phyloP scores from a whole-genome alignment of 225 moss, liverwort and hornwort genomes.

The Bryum argenteum region DNA sequence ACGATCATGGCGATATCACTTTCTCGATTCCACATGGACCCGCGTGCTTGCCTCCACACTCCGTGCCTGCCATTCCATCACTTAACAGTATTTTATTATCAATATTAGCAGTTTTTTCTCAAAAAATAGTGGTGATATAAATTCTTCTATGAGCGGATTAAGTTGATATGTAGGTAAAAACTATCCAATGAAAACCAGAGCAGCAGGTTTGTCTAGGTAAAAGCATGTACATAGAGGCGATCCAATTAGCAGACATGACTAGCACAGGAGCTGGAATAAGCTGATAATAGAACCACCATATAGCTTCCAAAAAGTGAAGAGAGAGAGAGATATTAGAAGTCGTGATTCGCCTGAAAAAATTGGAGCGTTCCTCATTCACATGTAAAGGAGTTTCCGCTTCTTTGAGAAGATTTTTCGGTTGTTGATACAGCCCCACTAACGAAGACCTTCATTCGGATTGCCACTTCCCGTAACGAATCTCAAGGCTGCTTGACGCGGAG shows the following conservation, averaged over 20 bases:
- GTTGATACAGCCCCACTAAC: conserved; percentile 68
- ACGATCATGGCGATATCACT: conserved; percentile 29
- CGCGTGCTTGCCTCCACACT: conserved; percentile 49
- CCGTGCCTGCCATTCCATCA: conserved; percentile 29
- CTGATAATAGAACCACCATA: conserved; percentile 12
- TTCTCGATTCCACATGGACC: conserved; percentile 46
- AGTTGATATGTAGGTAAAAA: not conserved
- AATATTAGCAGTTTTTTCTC: too few relatives aligned
- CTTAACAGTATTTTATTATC: too few relatives aligned
- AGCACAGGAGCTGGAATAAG: not conserved
- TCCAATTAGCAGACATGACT: not conserved
- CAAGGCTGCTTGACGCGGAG: conserved; percentile 52
- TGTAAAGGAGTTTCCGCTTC: conserved; percentile 46
- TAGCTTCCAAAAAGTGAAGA: conserved; percentile 1
- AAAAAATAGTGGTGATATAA: too few relatives aligned
- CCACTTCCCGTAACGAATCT: conserved; percentile 53
- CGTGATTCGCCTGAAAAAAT: conserved; percentile 53
- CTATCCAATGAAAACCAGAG: not conserved
- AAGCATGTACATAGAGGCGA: not conserved
- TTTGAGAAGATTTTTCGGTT: conserved; percentile 49
- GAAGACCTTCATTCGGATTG: conserved; percentile 65
- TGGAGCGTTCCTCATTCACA: conserved; percentile 57
- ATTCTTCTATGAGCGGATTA: not conserved
- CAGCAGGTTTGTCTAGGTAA: conserved; percentile 2
- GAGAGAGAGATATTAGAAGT: not conserved